These are phyloP conservation scores for Salix dunnii DNA, from an alignment of 345 rosid species.

Conservation along the genomic window DNA sequence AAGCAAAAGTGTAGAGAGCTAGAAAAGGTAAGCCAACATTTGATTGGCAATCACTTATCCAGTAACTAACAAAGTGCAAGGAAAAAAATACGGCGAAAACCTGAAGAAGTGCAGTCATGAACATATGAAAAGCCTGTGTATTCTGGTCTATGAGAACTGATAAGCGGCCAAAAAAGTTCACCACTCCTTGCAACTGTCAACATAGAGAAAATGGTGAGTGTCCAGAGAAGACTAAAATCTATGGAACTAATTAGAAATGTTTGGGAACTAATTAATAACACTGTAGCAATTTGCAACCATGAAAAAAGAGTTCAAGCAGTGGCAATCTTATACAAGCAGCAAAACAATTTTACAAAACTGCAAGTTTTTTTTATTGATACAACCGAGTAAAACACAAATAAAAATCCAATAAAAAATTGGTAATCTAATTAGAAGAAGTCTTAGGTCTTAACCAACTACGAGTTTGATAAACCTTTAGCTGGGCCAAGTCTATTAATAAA, in stretches of 20 bases:
- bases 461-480: neutral
- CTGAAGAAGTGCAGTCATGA: slow-evolving; percentile 94
- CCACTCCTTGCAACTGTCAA: slow-evolving; percentile 83
- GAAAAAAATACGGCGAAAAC: slow-evolving; percentile 23
- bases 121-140: slow-evolving; percentile 86
- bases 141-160: slow-evolving; percentile 81
- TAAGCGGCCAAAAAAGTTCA: slow-evolving; percentile 73
- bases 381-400: too few relatives aligned
- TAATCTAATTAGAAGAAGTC: neutral
- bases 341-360: too few relatives aligned
- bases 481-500: neutral
- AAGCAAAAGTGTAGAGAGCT: neutral
- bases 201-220: slow-evolving; percentile 3
- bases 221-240: neutral
- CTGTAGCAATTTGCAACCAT: neutral
- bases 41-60: neutral
- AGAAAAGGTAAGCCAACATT: neutral
- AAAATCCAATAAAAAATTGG: neutral
- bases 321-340: too few relatives aligned
- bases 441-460: neutral
- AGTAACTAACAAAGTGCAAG: neutral
- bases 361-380: too few relatives aligned
- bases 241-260: neutral
- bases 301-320: too few relatives aligned
- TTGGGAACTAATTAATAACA: neutral